Conservation (phyloP, 2,329 filamentous ascomycete genomes). For the Acarospora socialis region DNA sequence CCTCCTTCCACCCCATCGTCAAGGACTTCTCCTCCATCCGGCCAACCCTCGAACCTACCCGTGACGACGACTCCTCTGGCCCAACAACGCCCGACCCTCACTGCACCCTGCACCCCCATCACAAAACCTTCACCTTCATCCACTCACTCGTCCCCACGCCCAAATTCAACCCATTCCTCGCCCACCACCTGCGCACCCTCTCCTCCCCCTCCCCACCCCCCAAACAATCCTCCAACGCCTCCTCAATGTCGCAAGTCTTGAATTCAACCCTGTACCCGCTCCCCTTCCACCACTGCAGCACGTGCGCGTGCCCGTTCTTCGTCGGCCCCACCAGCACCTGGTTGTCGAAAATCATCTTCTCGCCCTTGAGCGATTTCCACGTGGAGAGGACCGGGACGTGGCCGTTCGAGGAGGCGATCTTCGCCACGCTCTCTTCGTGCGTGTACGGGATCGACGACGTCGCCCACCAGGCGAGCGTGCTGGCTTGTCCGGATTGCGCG, state of each 20-base stretch:
- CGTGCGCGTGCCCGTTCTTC: slow-evolving; percentile 67
- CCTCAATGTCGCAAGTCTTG: slow-evolving; percentile 89
- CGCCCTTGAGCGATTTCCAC: slow-evolving; percentile 62
- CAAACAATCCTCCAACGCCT: slow-evolving; percentile 79
- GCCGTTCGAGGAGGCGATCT: slow-evolving; percentile 71
- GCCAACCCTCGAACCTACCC: too few relatives aligned
- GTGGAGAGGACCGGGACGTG: slow-evolving; percentile 71
- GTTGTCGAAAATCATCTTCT: slow-evolving; percentile 67
- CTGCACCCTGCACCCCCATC: too few relatives aligned
- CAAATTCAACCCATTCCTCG: slow-evolving; percentile 64
- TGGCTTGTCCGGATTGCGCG: slow-evolving; percentile 64
- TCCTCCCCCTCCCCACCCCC: slow-evolving; percentile 52
- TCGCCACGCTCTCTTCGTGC: slow-evolving; percentile 69
- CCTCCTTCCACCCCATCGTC: too few relatives aligned
- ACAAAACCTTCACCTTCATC: slow-evolving; percentile 70
- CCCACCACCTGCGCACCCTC: slow-evolving; percentile 75
- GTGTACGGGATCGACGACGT: slow-evolving; percentile 63
- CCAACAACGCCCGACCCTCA: too few relatives aligned
- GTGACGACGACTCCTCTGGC: too few relatives aligned
- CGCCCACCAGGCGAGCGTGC: slow-evolving; percentile 79
- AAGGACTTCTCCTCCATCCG: too few relatives aligned
- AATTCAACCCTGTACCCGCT: slow-evolving; percentile 67
- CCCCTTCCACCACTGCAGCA: slow-evolving; percentile 85
- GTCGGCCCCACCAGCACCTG: slow-evolving; percentile 78
- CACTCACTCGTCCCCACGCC: slow-evolving; percentile 74